phyloP scores from a whole-genome alignment of 345 rosid species.

The Rhizophora mangle region DNA sequence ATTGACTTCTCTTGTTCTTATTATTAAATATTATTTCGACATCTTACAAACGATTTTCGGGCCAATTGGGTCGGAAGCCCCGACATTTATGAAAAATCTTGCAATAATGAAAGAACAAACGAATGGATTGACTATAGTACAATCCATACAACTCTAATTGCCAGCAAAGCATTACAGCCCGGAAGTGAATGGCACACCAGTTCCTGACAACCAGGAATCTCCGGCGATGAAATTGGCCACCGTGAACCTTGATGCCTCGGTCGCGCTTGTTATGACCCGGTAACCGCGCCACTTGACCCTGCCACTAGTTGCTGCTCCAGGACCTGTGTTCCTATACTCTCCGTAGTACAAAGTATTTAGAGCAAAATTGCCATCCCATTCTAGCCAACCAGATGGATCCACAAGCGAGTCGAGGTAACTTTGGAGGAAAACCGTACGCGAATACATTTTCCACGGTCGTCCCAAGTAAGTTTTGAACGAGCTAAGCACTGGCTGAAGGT shows the following conservation, averaged over 20 bases:
- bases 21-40: no score
- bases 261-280: conserved; percentile 49
- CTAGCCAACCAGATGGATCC: conserved; percentile 75
- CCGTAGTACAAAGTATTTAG: conserved; percentile 67
- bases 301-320: conserved; percentile 50
- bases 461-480: conserved; percentile 66
- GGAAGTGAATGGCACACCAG: conserved; percentile 65
- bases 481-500: conserved; percentile 50
- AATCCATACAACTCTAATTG: no score
- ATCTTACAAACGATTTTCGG: no score
- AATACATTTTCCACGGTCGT: conserved; percentile 77
- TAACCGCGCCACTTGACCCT: conserved; percentile 78
- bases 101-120: not conserved
- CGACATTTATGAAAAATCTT: no score
- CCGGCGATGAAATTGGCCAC: conserved; percentile 72
- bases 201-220: conserved; percentile 62
- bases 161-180: conserved; percentile 39
- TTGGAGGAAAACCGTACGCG: conserved; percentile 54
- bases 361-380: conserved; percentile 75
- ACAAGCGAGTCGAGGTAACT: conserved; percentile 61
- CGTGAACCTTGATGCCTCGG: conserved; percentile 63
- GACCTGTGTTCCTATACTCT: conserved; percentile 71
- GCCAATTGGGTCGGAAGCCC: no score
- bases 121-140: no score
- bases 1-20: no score